Conservation (phyloP, 2,329 filamentous ascomycete genomes). For the Talaromyces sp. region DNA sequence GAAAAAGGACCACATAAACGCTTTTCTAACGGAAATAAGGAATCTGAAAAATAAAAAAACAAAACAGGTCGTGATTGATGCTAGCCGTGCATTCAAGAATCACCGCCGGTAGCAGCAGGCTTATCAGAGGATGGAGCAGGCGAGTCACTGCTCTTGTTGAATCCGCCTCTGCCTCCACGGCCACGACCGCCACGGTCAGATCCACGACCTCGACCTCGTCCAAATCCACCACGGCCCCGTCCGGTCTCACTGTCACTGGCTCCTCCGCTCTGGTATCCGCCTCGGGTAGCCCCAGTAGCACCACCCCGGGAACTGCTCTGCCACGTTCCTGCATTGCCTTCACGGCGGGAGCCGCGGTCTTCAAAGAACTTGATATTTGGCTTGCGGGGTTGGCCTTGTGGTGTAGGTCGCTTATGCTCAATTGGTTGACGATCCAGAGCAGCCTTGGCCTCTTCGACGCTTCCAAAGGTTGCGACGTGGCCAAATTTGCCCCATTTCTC, state of each 20-base stretch:
- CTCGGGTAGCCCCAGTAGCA: conserved; percentile 56
- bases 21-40: conserved; percentile 12
- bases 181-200: conserved; percentile 54
- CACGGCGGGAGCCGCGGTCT: conserved; percentile 52
- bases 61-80: not conserved
- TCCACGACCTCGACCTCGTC: conserved; percentile 50
- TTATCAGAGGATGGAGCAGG: conserved; percentile 27
- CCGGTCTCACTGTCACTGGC: conserved; percentile 68
- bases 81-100: conserved; percentile 18
- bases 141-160: conserved; percentile 48
- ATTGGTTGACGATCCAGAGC: conserved; percentile 69
- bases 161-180: conserved; percentile 34
- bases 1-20: not conserved
- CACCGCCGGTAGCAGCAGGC: conserved; percentile 25
- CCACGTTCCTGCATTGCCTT: conserved; percentile 49
- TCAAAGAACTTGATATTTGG: conserved; percentile 80
- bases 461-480: conserved; percentile 78
- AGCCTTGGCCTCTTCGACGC: conserved; percentile 69
- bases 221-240: conserved; percentile 51
- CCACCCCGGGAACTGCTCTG: conserved; percentile 55
- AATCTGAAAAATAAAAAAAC: conserved; percentile 13
- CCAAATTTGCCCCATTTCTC: conserved; percentile 65
- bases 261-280: conserved; percentile 79
- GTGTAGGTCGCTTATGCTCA: conserved; percentile 67
- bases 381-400: conserved; percentile 65